These are phyloP conservation scores for Lentinula boryana DNA, from an alignment of 768 basidiomycete species.

Conservation along the genomic window DNA sequence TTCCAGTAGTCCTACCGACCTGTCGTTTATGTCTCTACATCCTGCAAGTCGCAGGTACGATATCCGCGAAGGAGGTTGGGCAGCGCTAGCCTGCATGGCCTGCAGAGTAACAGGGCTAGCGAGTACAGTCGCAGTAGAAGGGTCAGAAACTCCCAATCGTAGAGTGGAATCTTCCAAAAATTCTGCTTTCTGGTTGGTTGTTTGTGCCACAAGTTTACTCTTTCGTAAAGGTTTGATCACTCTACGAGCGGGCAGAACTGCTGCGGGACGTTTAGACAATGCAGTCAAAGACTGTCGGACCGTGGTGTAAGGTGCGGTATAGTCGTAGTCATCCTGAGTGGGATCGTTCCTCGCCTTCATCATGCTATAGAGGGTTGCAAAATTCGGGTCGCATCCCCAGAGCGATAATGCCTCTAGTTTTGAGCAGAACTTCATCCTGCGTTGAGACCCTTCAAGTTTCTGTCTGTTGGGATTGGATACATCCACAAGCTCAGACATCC, in stretches of 20 bases:
- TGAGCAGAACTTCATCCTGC: conserved; percentile 39
- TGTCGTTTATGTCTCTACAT: neutral
- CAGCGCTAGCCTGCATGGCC: neutral
- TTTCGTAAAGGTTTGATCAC: neutral
- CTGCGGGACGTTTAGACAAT: neutral
- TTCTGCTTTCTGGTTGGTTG: neutral
- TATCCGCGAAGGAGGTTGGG: neutral
- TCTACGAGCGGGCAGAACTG: neutral
- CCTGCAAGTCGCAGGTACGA: neutral
- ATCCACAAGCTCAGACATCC: conserved; percentile 19
- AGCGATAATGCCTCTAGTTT: conserved; percentile 44
- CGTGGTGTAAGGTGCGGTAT: neutral
- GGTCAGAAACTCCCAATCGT: neutral
- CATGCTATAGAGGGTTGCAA: neutral
- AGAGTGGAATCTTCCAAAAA: neutral
- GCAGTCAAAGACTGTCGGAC: neutral
- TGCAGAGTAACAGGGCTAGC: neutral
- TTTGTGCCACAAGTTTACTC: neutral
- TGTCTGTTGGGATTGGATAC: neutral
- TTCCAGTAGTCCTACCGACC: neutral
- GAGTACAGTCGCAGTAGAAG: neutral
- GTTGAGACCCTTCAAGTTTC: neutral
- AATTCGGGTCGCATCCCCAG: conserved; percentile 36
- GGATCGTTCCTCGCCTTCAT: neutral
- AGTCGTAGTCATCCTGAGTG: neutral